Percentiles rank a stretch among this genome's conserved stretches.
Conservation (phyloP, 225 moss, liverwort and hornwort species). For the Pseudisothecium myosuroides region DNA sequence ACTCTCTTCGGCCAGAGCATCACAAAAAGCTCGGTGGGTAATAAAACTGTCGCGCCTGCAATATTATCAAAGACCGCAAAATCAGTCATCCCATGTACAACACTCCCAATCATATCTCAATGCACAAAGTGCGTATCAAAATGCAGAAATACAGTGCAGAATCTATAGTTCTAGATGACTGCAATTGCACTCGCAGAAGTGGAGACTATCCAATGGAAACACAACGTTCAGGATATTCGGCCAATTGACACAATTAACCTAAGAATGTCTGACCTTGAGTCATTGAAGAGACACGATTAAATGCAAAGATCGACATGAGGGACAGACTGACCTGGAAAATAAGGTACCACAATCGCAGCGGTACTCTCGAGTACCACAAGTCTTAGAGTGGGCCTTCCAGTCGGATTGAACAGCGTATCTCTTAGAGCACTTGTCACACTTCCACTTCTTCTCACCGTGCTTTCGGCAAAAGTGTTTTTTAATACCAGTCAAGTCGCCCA, state of each 20-base stretch:
- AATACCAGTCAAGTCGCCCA: constrained; percentile 98
- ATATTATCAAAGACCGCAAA: background rate
- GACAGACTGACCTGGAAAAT: constrained; percentile 71
- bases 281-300: background rate
- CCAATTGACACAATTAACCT: background rate
- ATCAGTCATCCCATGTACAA: background rate
- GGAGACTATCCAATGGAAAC: background rate
- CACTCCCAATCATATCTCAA: background rate
- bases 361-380: constrained; percentile 98
- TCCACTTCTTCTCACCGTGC: constrained; percentile 99
- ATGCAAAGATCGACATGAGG: background rate
- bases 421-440: constrained; percentile 99
- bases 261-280: background rate
- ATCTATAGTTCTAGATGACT: background rate
- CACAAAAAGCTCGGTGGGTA: constrained; percentile 98
- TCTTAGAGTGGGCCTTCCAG: constrained; percentile 99
- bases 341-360: constrained; percentile 98
- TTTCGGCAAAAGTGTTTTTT: constrained; percentile 99
- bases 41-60: constrained; percentile 99
- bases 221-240: background rate
- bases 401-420: constrained; percentile 99
- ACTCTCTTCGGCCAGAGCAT: constrained; percentile 99
- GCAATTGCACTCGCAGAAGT: background rate
- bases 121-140: background rate
- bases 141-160: background rate